Evolutionary conservation across 352 stramenopile species (phyloP).

Genomic region (Phytophthora sp.): DNA sequence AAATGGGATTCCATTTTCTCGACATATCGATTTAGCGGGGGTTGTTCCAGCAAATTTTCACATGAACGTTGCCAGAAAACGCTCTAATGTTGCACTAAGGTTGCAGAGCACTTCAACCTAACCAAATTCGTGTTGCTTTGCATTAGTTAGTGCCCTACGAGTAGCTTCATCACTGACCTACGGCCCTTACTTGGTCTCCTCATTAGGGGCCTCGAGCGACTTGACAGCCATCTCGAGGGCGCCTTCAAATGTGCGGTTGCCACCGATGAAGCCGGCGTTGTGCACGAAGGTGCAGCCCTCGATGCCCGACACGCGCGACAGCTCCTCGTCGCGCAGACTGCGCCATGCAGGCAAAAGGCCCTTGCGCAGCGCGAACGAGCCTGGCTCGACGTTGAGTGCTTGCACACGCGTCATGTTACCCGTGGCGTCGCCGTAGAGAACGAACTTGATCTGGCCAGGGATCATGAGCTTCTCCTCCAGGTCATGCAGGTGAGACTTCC

Average conservation of each 20-base stretch:
- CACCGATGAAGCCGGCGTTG: slow-evolving; percentile 98
- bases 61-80: background rate
- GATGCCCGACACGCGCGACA: slow-evolving; percentile 91
- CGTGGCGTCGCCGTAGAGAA: slow-evolving; percentile 95
- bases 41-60: slow-evolving; percentile 4
- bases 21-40: slow-evolving; percentile 10
- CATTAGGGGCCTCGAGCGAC: slow-evolving; percentile 48
- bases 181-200: slow-evolving; percentile 27
- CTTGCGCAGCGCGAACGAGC: slow-evolving; percentile 94
- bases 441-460: slow-evolving; percentile 94
- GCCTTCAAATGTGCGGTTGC: slow-evolving; percentile 96
- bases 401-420: slow-evolving; percentile 96
- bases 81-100: background rate
- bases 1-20: slow-evolving; percentile 24
- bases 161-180: background rate
- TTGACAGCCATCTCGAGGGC: slow-evolving; percentile 94
- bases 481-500: slow-evolving; percentile 97
- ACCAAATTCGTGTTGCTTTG: background rate
- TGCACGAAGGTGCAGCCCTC: slow-evolving; percentile 97
- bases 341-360: slow-evolving; percentile 92
- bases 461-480: slow-evolving; percentile 93
- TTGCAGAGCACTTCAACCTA: background rate
- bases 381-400: slow-evolving; percentile 93
- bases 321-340: slow-evolving; percentile 94
- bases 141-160: slow-evolving; percentile 4